phyloP scores from a whole-genome alignment of 805 yeast genomes.

The Candida vartiovaarae region DNA sequence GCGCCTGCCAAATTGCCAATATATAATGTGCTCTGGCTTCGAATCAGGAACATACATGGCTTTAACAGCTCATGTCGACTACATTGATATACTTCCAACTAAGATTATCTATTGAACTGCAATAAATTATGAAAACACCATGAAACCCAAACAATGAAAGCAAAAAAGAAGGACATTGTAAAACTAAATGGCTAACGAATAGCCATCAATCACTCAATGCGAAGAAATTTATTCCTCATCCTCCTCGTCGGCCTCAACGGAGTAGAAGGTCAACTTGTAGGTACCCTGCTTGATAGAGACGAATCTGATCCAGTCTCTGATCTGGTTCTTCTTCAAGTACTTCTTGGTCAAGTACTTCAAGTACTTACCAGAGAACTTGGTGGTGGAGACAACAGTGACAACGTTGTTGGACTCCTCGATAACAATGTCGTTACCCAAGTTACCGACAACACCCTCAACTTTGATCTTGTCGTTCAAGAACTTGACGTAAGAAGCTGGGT shows the following conservation, averaged over 20 bases:
- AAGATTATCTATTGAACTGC: conserved; percentile 12
- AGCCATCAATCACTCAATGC: conserved; percentile 12
- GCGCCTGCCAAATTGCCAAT: too few relatives aligned
- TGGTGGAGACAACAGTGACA: conserved; percentile 79
- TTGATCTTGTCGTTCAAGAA: conserved; percentile 98
- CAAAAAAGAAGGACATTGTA: conserved; percentile 6
- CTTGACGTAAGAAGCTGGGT: conserved; percentile 96
- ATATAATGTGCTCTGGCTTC: too few relatives aligned
- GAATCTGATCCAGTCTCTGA: conserved; percentile 99
- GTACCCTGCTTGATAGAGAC: conserved; percentile 92
- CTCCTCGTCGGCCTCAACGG: conserved; percentile 94
- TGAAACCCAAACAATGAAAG: conserved; percentile 13
- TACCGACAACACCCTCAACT: conserved; percentile 94
- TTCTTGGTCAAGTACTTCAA: conserved; percentile 99
- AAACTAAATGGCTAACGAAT: conserved; percentile 10
- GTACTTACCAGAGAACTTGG: conserved; percentile 99
- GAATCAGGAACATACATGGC: too few relatives aligned
- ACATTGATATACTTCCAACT: conserved; percentile 5
- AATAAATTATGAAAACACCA: conserved; percentile 12
- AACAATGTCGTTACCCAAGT: conserved; percentile 92
- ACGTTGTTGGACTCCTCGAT: conserved; percentile 86
- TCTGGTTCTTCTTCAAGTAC: conserved; percentile 99
- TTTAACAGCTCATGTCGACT: neutral
- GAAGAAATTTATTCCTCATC: conserved; percentile 71
- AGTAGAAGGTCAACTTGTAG: conserved; percentile 98